Evolutionary conservation across 2,329 filamentous ascomycete species (phyloP).

Genomic region (Thelonectria olida): DNA sequence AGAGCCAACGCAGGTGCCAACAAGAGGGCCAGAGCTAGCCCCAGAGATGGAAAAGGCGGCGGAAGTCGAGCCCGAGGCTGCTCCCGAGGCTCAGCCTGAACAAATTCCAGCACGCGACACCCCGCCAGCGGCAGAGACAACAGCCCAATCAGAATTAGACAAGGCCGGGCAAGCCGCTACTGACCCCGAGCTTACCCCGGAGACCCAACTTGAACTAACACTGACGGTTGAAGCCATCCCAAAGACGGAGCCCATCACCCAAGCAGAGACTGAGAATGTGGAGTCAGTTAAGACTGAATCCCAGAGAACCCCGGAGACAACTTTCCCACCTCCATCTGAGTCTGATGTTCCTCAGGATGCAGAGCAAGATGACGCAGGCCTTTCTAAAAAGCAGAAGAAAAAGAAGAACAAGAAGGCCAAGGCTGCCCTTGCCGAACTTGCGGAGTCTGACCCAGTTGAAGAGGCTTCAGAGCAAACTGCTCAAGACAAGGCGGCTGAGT

Average conservation of each 20-base stretch:
- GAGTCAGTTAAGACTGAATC: neutral
- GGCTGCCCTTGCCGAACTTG: neutral
- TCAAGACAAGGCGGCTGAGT: neutral
- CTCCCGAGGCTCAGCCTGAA: neutral
- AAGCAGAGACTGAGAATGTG: neutral
- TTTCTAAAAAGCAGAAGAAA: slow-evolving; percentile 35
- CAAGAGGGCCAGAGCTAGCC: neutral
- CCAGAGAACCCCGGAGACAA: neutral
- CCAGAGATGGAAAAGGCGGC: neutral
- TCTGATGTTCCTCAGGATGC: neutral
- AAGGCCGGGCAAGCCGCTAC: neutral
- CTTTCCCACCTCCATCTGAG: neutral
- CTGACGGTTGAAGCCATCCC: neutral
- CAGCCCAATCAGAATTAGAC: neutral
- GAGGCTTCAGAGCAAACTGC: neutral
- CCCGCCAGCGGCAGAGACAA: neutral
- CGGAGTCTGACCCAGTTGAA: neutral
- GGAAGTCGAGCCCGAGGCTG: neutral
- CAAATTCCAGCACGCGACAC: neutral
- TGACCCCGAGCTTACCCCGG: neutral
- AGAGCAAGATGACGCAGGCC: neutral
- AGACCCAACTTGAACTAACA: neutral
- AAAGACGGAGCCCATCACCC: neutral
- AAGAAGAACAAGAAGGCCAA: slow-evolving; percentile 18
- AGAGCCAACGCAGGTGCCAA: neutral